Base-by-base conservation (phyloP, 2,329 filamentous ascomycete species). In the Scytalidium lignicola region DNA sequence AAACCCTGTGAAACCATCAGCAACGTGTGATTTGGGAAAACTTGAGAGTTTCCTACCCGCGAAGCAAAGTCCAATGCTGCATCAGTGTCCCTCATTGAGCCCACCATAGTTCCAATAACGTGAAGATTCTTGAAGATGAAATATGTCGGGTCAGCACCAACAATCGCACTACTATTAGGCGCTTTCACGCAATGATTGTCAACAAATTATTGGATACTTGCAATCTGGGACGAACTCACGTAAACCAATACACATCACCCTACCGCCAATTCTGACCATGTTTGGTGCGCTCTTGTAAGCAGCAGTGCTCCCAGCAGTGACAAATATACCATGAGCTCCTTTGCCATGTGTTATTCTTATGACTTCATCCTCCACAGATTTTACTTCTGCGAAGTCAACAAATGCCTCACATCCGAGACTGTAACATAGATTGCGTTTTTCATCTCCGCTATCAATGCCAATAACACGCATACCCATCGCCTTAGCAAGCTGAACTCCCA, bases 361-460 rank as follows among this genome's bases (percentile, higher is more conserved):
- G 56, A 96, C 90, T 55, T 92, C 88, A 57, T 80, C 82, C 73
- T 88, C 87, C 57, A 96, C 90, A 55, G 91, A 87, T 58, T 81
- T 80, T 58, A 93, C 84, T 51, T 71, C 83, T 46, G 71, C 74
- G 67, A 92, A 96, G 75, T 96, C 90, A 66, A 96, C 76, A 61
- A 85, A 96, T 43, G 75, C 69, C 41, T 75, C 69, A 3, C 86
- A 82, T 41, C 90, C 90, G 44, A 95, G 81, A 52, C 26, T 46
- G 7, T 29, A 20, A 26, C 43, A 47, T 2, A 54, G 47, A 3
- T 28, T 19, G 10, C 29, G 12, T 22, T 50, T 50, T 17, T 52
- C 49, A 8, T 21, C 17, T 2, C 49, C 42, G 10, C 26, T 19
- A 19, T 52, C 51, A 26, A 50, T 52, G n/a, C 19, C 51, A 13